Conservation (phyloP, 176 grass and related monocot species). For the Secale cereale region DNA sequence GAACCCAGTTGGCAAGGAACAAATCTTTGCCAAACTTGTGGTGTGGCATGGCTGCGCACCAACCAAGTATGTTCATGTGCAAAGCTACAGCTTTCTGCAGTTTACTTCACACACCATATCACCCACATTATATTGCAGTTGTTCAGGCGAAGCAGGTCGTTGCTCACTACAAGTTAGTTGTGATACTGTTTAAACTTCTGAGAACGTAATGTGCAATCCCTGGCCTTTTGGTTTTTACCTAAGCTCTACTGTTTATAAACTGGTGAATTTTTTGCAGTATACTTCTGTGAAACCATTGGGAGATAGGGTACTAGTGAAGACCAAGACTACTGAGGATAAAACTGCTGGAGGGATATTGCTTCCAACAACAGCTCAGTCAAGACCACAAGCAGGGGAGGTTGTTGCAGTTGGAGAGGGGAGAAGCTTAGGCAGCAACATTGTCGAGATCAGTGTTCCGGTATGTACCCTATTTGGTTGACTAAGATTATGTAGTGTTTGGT, state of each 20-base stretch:
- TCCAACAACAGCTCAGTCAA: slow-evolving; percentile 67
- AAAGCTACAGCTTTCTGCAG: neutral
- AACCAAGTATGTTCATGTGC: neutral
- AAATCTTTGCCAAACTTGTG: neutral
- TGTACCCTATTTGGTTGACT: slow-evolving; percentile 12
- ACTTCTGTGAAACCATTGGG: slow-evolving; percentile 76
- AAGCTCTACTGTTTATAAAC: neutral
- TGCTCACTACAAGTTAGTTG: neutral
- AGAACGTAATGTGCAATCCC: neutral
- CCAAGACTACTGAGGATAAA: slow-evolving; percentile 71
- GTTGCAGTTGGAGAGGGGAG: slow-evolving; percentile 70
- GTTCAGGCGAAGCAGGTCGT: neutral
- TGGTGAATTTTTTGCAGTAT: slow-evolving; percentile 56
- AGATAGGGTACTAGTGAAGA: slow-evolving; percentile 73
- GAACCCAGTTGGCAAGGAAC: neutral
- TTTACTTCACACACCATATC: neutral
- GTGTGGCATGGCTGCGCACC: neutral
- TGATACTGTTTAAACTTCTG: neutral
- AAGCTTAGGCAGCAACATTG: slow-evolving; percentile 46
- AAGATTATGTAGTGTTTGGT: neutral
- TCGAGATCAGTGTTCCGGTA: slow-evolving; percentile 75
- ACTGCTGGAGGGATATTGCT: slow-evolving; percentile 80
- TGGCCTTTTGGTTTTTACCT: neutral
- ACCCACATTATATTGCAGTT: neutral
- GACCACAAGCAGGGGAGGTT: slow-evolving; percentile 71